Evolutionary conservation across 768 basidiomycete species (phyloP).

Genomic region (Cystobasidium tubakii): DNA sequence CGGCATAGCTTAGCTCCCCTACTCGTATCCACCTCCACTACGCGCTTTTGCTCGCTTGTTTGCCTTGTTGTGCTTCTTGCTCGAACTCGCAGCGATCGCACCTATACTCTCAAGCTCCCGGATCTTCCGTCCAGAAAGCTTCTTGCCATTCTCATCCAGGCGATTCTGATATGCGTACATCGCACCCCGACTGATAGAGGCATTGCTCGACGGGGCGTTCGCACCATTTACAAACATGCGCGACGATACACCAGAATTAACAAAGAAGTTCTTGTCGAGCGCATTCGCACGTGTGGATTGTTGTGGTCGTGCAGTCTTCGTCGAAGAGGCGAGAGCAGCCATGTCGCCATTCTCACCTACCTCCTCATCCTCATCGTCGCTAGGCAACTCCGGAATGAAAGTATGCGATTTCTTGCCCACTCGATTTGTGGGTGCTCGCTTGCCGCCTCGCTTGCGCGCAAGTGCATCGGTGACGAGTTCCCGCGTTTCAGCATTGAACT

Average conservation of each 20-base stretch:
- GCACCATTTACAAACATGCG: constrained; percentile 62
- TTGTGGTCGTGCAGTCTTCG: constrained; percentile 29
- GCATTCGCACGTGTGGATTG: constrained; percentile 59
- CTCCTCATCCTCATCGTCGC: constrained; percentile 36
- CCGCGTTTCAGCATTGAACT: constrained; percentile 70
- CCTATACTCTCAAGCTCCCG: constrained; percentile 52
- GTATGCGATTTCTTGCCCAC: constrained; percentile 70
- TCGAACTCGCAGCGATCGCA: constrained; percentile 49
- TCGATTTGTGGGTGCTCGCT: neutral
- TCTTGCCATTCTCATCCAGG: constrained; percentile 72
- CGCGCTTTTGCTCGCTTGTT: constrained; percentile 75
- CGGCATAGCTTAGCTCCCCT: neutral
- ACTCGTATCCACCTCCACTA: constrained; percentile 86
- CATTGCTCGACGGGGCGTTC: constrained; percentile 51
- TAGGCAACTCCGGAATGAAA: constrained; percentile 55
- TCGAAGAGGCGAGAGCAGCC: constrained; percentile 12
- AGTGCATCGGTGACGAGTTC: constrained; percentile 57
- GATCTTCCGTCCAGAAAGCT: constrained; percentile 52
- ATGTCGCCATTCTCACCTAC: constrained; percentile 8
- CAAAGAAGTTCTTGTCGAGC: constrained; percentile 79
- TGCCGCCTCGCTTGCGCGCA: constrained; percentile 49
- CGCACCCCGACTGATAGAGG: constrained; percentile 57
- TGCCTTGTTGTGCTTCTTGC: constrained; percentile 83
- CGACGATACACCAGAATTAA: constrained; percentile 53
- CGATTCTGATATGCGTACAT: constrained; percentile 78